phyloP scores from a whole-genome alignment of 164 flowering plant species.

The Dillenia turbinata region DNA sequence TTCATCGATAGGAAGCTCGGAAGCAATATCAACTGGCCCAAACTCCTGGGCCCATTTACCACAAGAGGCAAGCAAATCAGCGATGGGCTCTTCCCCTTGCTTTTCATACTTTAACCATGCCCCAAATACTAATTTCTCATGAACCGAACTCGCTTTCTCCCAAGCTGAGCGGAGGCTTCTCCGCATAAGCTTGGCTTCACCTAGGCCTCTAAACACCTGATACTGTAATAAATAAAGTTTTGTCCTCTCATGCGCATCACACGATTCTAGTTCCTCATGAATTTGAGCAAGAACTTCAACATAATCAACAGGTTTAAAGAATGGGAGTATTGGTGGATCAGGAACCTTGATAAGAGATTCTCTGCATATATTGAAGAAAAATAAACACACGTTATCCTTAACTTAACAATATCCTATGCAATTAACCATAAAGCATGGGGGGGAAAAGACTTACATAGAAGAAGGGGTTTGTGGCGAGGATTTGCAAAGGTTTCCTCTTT shows the following conservation, averaged over 20 bases:
- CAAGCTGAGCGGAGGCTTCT: slow-evolving; percentile 86
- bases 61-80: slow-evolving; percentile 76
- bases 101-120: slow-evolving; percentile 96
- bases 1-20: slow-evolving; percentile 36
- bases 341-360: slow-evolving; percentile 90
- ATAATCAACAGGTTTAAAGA: slow-evolving; percentile 83
- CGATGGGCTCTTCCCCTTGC: slow-evolving; percentile 73
- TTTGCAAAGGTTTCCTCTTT: slow-evolving; percentile 89
- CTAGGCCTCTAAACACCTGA: slow-evolving; percentile 91
- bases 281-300: slow-evolving; percentile 92
- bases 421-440: neutral
- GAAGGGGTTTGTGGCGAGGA: slow-evolving; percentile 52
- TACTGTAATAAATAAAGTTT: slow-evolving; percentile 75
- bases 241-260: slow-evolving; percentile 55
- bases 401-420: neutral
- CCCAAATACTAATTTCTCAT: slow-evolving; percentile 82
- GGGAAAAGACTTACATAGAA: slow-evolving; percentile 61
- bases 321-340: slow-evolving; percentile 74
- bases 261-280: slow-evolving; percentile 91
- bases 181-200: slow-evolving; percentile 75
- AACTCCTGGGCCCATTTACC: slow-evolving; percentile 66
- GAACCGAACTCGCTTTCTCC: slow-evolving; percentile 58
- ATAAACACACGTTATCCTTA: slow-evolving; percentile 5
- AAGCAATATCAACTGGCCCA: slow-evolving; percentile 59
- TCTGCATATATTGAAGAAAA: slow-evolving; percentile 37